These are phyloP conservation scores for Boletus hoseneyae DNA, from an alignment of 1,284 basidiomycete species.

Conservation along the genomic window DNA sequence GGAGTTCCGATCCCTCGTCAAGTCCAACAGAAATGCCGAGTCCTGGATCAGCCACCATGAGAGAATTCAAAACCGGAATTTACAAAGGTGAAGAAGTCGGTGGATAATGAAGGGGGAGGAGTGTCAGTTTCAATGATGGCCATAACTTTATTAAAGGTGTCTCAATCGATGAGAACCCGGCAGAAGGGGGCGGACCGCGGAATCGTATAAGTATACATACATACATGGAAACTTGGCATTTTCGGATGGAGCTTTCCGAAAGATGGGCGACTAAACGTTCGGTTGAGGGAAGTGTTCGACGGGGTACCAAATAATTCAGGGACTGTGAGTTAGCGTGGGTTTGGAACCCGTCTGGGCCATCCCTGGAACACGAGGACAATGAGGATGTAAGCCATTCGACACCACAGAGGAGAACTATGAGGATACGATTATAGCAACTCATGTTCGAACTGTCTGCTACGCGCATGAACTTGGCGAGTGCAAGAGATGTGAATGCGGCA, in stretches of 20 bases:
- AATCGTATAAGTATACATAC: not conserved
- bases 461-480: not conserved
- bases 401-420: too few species aligned
- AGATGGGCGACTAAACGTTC: not conserved
- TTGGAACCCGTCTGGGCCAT: not conserved
- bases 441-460: not conserved
- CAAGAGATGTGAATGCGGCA: not conserved
- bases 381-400: not conserved
- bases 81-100: not conserved
- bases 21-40: not conserved
- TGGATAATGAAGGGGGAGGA: not conserved
- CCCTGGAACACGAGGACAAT: not conserved
- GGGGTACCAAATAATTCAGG: constrained; percentile 4
- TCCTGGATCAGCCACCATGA: not conserved
- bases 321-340: not conserved
- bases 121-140: not conserved
- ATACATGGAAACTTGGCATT: not conserved
- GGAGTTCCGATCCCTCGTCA: constrained; percentile 14
- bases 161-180: not conserved
- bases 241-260: constrained; percentile 2
- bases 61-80: not conserved
- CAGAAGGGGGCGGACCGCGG: not conserved
- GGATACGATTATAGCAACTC: not conserved
- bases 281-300: not conserved
- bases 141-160: not conserved